phyloP scores from a whole-genome alignment of 1,284 basidiomycete genomes.

The Crepidotus sp. region DNA sequence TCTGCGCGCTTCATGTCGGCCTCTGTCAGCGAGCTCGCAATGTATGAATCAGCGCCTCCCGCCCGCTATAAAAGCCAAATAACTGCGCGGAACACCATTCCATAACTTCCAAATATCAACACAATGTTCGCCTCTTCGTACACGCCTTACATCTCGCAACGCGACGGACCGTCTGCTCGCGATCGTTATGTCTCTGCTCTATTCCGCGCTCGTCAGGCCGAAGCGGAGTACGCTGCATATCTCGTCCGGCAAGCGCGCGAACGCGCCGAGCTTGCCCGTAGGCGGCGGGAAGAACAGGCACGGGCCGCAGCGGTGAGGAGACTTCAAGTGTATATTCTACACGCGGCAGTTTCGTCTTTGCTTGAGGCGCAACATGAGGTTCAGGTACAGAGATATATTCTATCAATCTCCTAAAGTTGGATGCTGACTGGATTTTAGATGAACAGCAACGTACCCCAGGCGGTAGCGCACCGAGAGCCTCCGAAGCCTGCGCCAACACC shows the following conservation, averaged over 20 bases:
- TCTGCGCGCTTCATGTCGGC: constrained; percentile 4
- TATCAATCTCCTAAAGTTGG: background rate
- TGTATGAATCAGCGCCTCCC: constrained; percentile 8
- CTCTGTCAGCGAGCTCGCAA: constrained; percentile 7
- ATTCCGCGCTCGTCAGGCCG: constrained; percentile 5
- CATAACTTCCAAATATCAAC: background rate
- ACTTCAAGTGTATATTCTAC: constrained; percentile 1
- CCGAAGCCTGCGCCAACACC: background rate
- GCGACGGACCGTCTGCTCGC: background rate
- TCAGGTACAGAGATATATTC: background rate
- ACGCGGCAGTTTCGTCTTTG: constrained; percentile 1
- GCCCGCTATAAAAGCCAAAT: constrained; percentile 6
- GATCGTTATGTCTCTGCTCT: constrained; percentile 7
- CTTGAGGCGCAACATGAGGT: background rate
- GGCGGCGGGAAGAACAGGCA: background rate
- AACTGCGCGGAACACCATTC: background rate
- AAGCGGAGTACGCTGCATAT: constrained; percentile 8
- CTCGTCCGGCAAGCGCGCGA: constrained; percentile 9
- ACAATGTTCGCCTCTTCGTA: constrained; percentile 8
- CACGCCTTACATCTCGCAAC: background rate
- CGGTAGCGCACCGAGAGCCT: background rate
- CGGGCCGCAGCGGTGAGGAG: background rate
- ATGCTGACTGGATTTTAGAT: background rate
- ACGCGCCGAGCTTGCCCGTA: background rate
- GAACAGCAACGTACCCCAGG: background rate